phyloP scores from a whole-genome alignment of 2,329 filamentous ascomycete genomes.

The Fusarium begoniae region DNA sequence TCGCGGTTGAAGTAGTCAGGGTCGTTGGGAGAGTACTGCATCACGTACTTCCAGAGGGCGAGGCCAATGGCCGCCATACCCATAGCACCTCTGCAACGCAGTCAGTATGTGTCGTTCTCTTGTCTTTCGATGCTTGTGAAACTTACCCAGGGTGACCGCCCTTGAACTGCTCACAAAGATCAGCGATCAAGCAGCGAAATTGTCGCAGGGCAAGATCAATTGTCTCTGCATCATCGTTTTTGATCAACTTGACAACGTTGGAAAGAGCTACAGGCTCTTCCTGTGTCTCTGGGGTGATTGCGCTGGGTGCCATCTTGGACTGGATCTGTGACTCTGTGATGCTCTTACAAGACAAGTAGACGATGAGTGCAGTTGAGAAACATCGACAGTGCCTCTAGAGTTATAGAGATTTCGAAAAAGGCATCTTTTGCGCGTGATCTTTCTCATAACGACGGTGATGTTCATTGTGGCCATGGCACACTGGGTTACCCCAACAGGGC shows the following conservation, averaged over 20 bases:
- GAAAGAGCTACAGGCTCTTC: conserved; percentile 26
- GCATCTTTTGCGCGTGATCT: conserved; percentile 15
- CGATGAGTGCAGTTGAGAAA: not conserved
- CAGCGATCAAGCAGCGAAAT: conserved; percentile 71
- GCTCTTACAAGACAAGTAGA: not conserved
- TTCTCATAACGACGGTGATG: not conserved
- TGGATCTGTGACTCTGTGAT: not conserved
- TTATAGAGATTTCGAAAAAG: conserved; percentile 8
- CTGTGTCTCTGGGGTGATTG: conserved; percentile 29
- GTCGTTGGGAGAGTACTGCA: conserved; percentile 66
- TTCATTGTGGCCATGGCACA: not conserved
- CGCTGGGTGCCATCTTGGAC: conserved; percentile 38
- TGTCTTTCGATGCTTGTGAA: not conserved
- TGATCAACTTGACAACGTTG: conserved; percentile 38
- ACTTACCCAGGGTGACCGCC: conserved; percentile 73
- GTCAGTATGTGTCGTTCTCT: not conserved
- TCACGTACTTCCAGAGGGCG: conserved; percentile 68
- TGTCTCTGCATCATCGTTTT: conserved; percentile 39
- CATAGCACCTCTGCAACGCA: conserved; percentile 54
- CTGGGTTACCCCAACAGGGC: not conserved
- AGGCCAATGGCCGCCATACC: conserved; percentile 71
- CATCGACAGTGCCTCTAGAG: not conserved
- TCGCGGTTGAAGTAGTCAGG: conserved; percentile 69
- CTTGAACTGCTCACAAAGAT: conserved; percentile 75
- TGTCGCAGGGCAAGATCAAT: conserved; percentile 64